phyloP scores from a whole-genome alignment of 106 monocot species.

The Agapanthus africanus region DNA sequence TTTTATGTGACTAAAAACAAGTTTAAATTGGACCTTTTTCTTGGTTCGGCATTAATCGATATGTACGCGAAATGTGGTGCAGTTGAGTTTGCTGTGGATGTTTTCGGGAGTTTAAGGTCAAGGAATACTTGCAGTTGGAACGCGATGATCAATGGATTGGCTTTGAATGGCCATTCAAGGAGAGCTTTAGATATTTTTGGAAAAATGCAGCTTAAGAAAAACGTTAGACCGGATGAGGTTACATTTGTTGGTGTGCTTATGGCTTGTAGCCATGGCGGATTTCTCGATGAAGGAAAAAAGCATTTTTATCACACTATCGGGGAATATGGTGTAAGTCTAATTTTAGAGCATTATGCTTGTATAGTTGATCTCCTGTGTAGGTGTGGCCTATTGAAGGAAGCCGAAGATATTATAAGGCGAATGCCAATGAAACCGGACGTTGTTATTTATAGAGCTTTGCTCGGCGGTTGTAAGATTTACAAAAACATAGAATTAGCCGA shows the following conservation, averaged over 20 bases:
- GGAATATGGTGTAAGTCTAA: conserved; percentile 10
- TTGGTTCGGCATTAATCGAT: conserved; percentile 30
- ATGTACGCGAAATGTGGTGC: conserved; percentile 40
- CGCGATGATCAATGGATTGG: conserved; percentile 32
- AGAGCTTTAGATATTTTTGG: conserved; percentile 22
- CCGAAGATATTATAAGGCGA: conserved; percentile 19
- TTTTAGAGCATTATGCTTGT: conserved; percentile 34
- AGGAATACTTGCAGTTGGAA: conserved; percentile 31
- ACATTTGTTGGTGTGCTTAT: conserved; percentile 32
- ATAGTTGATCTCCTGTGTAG: conserved; percentile 34
- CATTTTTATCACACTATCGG: conserved; percentile 14
- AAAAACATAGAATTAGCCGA: conserved; percentile 20
- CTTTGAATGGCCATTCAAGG: conserved; percentile 21
- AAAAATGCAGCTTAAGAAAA: conserved; percentile 11
- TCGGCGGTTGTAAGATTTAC: conserved; percentile 31
- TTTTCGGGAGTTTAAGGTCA: conserved; percentile 18
- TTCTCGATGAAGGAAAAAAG: conserved; percentile 27
- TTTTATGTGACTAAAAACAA: conserved; percentile 13
- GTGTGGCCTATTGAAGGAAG: conserved; percentile 27
- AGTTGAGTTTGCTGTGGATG: conserved; percentile 15
- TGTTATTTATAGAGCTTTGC: conserved; percentile 35
- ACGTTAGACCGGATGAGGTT: conserved; percentile 18
- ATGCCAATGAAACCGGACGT: conserved; percentile 34
- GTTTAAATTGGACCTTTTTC: conserved; percentile 13
- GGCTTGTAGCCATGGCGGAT: conserved; percentile 39